phyloP scores from a whole-genome alignment of 441 rosid species.

The Eugenia klotzschiana region DNA sequence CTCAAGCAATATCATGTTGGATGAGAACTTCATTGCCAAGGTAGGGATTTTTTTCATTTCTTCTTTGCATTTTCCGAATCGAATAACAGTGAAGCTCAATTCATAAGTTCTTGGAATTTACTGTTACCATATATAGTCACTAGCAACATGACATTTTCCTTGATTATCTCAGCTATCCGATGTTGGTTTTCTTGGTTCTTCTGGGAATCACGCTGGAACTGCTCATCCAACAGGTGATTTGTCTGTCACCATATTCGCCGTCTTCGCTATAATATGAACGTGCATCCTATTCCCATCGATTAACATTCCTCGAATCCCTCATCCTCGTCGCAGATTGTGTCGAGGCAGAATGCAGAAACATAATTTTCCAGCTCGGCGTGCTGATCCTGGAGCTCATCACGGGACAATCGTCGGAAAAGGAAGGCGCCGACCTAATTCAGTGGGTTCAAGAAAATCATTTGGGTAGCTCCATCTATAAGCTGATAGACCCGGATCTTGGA shows the following conservation, averaged over 20 bases:
- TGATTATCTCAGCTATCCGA: slow-evolving; percentile 41
- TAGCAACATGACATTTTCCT: background rate
- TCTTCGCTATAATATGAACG: background rate
- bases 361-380: slow-evolving; percentile 74
- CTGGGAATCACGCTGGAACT: slow-evolving; percentile 11
- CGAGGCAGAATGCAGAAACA: slow-evolving; percentile 26
- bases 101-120: background rate
- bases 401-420: slow-evolving; percentile 75
- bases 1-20: slow-evolving; percentile 74
- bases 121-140: background rate
- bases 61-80: background rate
- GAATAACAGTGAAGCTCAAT: background rate
- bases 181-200: slow-evolving; percentile 32
- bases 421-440: slow-evolving; percentile 45
- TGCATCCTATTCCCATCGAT: background rate
- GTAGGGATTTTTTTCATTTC: slow-evolving; percentile 12
- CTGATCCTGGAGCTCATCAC: slow-evolving; percentile 71
- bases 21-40: slow-evolving; percentile 75
- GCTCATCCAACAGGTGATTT: slow-evolving; percentile 36
- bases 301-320: background rate
- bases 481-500: slow-evolving; percentile 88
- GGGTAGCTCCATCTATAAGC: slow-evolving; percentile 48
- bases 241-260: background rate
- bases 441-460: slow-evolving; percentile 67
- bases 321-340: slow-evolving; percentile 18